Base-by-base conservation (phyloP, 2,329 filamentous ascomycete species). In the Pseudogymnoascus verrucosus region DNA sequence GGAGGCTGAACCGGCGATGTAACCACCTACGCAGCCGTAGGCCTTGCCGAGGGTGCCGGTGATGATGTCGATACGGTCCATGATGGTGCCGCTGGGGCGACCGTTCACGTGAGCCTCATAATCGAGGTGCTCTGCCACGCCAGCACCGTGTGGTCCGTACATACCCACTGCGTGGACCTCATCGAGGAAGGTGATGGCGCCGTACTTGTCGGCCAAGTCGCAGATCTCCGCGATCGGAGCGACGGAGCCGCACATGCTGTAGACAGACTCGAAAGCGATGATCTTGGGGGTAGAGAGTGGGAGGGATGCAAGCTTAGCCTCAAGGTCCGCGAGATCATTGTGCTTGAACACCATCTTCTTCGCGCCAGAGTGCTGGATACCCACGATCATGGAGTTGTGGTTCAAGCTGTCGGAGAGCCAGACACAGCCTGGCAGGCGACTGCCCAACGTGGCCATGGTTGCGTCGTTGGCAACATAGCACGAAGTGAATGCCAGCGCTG, bases 311-410 rank as follows among this genome's bases (percentile, higher is more conserved):
- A 99, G 82, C 78, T 99, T 98, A 61, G 86, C 86, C 79, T 99
- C 95, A 14, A 99, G 81, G 71, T 99, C 95, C 44, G 83, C 86
- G n/a, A 98, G 78, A 72, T 99, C 93, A 72, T 99, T 99, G 79
- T 99, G 95, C 79, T 96, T 96, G 84, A 98, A 99, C 26, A 99
- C 93, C 77, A 98, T 84, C 82, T 99, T 99, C 79, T 90, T 93
- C 40, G 95, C 93, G 54, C 93, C 93, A 8, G 93, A 98, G 77
- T 99, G 95, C 51, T 95, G 91, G 71, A 99, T 99, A 54, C 95
- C 95, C 78, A 98, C 95, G 66, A 99, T 99, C 95, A 99, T 99
- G 5, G 93, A 98, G 11, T 95, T 95, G 75, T 99, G 95, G 76
- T 99, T 99, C 74, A 97, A 79, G 76, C 90, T 96, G 78, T 99